Evolutionary conservation across 2,329 filamentous ascomycete genomes (phyloP).

Genomic region (Aureobasidium sp.): DNA sequence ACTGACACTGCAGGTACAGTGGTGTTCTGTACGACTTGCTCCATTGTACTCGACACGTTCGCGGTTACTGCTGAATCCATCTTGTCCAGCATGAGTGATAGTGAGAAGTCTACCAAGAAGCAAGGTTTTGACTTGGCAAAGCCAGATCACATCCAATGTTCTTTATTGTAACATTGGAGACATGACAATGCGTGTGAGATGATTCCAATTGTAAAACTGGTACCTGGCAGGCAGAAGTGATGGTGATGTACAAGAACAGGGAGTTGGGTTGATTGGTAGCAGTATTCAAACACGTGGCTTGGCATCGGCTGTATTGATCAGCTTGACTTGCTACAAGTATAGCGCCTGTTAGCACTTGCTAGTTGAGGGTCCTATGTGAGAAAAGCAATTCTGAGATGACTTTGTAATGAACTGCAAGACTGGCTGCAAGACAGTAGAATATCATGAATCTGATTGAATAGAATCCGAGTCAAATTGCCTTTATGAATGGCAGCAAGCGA

Average conservation of each 20-base stretch:
- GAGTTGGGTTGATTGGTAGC: not conserved
- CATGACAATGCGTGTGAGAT: too few relatives aligned
- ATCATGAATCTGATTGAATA: too few relatives aligned
- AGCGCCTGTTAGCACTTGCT: too few relatives aligned
- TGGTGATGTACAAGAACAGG: not conserved
- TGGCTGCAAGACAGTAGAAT: too few relatives aligned
- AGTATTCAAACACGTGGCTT: constrained; percentile 9
- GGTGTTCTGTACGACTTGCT: not conserved
- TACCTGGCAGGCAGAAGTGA: not conserved
- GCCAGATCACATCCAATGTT: not conserved
- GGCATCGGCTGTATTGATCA: too few relatives aligned
- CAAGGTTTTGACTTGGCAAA: too few relatives aligned
- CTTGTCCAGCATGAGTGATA: not conserved
- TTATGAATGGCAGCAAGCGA: not conserved
- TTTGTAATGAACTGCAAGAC: too few relatives aligned
- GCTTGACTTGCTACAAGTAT: too few relatives aligned
- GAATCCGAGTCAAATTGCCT: too few relatives aligned
- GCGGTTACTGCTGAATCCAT: not conserved
- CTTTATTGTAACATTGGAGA: not conserved
- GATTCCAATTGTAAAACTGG: too few relatives aligned
- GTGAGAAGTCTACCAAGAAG: not conserved
- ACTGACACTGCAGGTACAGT: not conserved
- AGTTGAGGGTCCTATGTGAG: too few relatives aligned
- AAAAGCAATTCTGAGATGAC: not conserved
- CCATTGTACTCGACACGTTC: not conserved